Evolutionary conservation across 495 filamentous ascomycete species (phyloP).

Genomic region (Podospora anserina): DNA sequence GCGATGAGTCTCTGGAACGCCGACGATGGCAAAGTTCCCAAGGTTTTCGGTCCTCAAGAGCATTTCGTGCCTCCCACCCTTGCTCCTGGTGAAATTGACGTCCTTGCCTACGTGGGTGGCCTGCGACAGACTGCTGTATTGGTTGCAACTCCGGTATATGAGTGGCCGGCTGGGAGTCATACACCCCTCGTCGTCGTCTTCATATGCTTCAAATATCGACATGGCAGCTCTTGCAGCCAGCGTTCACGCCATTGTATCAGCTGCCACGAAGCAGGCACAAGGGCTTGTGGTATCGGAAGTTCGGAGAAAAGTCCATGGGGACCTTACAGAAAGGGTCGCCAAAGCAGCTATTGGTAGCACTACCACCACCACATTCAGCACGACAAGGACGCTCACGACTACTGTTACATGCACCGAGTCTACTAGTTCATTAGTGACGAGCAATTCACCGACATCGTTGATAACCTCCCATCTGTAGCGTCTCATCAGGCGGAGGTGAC

Average conservation of each 20-base stretch:
- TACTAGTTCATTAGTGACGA: not conserved
- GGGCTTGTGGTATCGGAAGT: constrained; percentile 19
- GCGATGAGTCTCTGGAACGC: constrained; percentile 40
- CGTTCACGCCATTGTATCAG: constrained; percentile 22
- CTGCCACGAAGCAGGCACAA: constrained; percentile 21
- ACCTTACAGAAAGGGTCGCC: constrained; percentile 15
- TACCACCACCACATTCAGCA: constrained; percentile 21
- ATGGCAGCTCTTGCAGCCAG: constrained; percentile 19
- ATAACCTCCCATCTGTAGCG: not conserved
- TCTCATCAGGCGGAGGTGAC: not conserved
- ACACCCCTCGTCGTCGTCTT: not conserved
- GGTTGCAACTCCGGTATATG: constrained; percentile 21
- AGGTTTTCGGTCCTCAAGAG: constrained; percentile 15
- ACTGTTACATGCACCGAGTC: constrained; percentile 15
- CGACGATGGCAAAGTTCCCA: constrained; percentile 30
- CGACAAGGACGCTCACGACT: constrained; percentile 16
- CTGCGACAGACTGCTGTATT: constrained; percentile 22
- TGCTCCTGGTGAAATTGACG: constrained; percentile 21
- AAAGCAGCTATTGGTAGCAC: constrained; percentile 20
- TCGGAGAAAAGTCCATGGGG: constrained; percentile 18
- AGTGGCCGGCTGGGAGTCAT: constrained; percentile 16
- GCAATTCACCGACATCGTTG: not conserved
- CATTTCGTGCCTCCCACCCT: constrained; percentile 19
- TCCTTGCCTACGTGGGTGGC: constrained; percentile 17
- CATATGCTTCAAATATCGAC: constrained; percentile 10